Evolutionary conservation across 2,329 filamentous ascomycete genomes (phyloP).

Genomic region (Orbilia ellipsospora): DNA sequence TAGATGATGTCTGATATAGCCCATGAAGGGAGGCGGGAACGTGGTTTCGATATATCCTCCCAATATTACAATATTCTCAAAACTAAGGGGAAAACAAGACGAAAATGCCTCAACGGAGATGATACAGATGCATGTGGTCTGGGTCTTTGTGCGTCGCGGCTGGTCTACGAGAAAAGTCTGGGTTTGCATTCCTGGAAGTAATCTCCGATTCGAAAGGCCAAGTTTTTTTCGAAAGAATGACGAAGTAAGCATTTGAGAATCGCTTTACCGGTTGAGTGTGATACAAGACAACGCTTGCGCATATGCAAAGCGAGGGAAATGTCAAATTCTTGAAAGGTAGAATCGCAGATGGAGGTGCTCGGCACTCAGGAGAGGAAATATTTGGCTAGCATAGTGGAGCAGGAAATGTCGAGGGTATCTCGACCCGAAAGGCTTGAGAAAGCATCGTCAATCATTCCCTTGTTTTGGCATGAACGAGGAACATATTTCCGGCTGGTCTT

Average conservation of each 20-base stretch:
- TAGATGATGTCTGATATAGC: no score
- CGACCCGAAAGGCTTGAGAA: slow-evolving; percentile 30
- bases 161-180: background rate
- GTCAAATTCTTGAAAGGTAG: no score
- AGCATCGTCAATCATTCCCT: slow-evolving; percentile 14
- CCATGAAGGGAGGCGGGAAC: no score
- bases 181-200: slow-evolving; percentile 37
- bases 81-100: no score
- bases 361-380: background rate
- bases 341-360: no score
- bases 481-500: slow-evolving; percentile 39
- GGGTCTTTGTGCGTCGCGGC: no score
- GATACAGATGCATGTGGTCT: no score
- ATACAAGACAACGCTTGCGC: slow-evolving; percentile 11
- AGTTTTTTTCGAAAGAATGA: background rate
- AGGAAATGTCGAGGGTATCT: slow-evolving; percentile 13
- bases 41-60: no score
- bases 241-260: background rate
- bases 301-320: no score
- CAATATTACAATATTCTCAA: no score
- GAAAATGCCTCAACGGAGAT: no score
- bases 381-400: background rate
- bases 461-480: slow-evolving; percentile 14
- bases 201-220: slow-evolving; percentile 24
- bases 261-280: slow-evolving; percentile 6